These are phyloP conservation scores for Suhomyces taliae DNA, from an alignment of 1,139 yeast genomes.

Conservation along the genomic window DNA sequence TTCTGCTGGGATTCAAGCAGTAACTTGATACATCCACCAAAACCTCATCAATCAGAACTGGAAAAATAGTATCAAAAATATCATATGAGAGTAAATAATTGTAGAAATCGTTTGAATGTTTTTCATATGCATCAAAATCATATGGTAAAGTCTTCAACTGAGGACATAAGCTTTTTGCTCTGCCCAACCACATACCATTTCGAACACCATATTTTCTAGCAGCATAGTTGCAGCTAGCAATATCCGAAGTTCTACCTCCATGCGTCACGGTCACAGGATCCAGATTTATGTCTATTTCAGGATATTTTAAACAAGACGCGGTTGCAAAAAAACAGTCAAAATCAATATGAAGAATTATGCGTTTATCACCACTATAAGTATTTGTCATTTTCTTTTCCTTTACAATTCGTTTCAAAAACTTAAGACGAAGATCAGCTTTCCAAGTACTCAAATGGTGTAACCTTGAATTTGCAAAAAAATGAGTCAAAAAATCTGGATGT, in stretches of 20 bases:
- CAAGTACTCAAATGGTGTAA: slow-evolving; percentile 85
- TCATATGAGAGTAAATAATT: slow-evolving; percentile 49
- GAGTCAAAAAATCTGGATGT: slow-evolving; percentile 70
- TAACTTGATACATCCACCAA: slow-evolving; percentile 62
- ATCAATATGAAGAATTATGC: slow-evolving; percentile 73
- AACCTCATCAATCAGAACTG: slow-evolving; percentile 92
- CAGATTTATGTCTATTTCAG: slow-evolving; percentile 52
- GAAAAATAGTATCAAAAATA: slow-evolving; percentile 62
- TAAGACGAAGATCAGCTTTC: slow-evolving; percentile 73
- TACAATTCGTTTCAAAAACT: slow-evolving; percentile 50
- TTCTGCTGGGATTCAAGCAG: slow-evolving; percentile 14
- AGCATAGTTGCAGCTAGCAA: slow-evolving; percentile 90
- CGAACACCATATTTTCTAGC: slow-evolving; percentile 73
- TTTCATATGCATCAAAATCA: slow-evolving; percentile 73
- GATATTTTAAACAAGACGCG: slow-evolving; percentile 64
- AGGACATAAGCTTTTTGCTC: slow-evolving; percentile 68
- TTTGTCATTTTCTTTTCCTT: slow-evolving; percentile 13
- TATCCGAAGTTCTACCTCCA: slow-evolving; percentile 68
- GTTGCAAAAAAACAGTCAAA: slow-evolving; percentile 94
- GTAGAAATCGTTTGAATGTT: slow-evolving; percentile 47
- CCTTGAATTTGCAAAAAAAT: slow-evolving; percentile 78
- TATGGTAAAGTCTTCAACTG: slow-evolving; percentile 61
- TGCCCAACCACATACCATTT: slow-evolving; percentile 87
- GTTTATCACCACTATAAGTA: background rate
- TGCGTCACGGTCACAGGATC: slow-evolving; percentile 85